These are phyloP conservation scores for Fusarium sp. DNA, from an alignment of 2,329 filamentous ascomycete genomes.

Conservation along the genomic window DNA sequence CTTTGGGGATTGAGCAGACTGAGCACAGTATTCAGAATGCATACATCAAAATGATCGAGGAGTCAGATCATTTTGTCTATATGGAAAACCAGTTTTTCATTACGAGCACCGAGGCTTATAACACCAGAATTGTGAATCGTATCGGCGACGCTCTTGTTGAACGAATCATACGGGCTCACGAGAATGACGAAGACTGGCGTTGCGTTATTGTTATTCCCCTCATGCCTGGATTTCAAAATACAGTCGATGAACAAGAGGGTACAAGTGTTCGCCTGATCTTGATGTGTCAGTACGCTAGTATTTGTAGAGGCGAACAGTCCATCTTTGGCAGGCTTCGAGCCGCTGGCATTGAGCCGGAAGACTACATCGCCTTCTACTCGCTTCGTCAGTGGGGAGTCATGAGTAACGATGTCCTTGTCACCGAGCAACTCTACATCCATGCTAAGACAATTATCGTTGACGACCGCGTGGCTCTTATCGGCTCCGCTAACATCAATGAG, in stretches of 20 bases:
- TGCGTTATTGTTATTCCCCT: constrained; percentile 90
- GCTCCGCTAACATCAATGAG: constrained; percentile 98
- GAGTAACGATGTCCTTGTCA: constrained; percentile 83
- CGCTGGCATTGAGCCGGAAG: constrained; percentile 86
- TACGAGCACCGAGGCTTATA: constrained; percentile 88
- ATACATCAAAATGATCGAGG: constrained; percentile 92
- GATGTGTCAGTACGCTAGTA: constrained; percentile 96
- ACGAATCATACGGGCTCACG: constrained; percentile 84
- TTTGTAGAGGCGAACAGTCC: constrained; percentile 89
- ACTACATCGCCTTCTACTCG: constrained; percentile 96
- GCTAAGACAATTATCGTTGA: constrained; percentile 97
- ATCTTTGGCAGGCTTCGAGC: constrained; percentile 88
- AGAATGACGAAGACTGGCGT: constrained; percentile 89
- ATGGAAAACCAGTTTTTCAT: constrained; percentile 99
- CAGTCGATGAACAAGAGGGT: constrained; percentile 91
- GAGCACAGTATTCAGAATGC: constrained; percentile 97
- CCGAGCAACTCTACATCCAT: constrained; percentile 97
- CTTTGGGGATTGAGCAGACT: constrained; percentile 84
- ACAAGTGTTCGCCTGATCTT: constrained; percentile 95
- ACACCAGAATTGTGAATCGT: constrained; percentile 86
- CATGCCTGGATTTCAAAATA: constrained; percentile 99
- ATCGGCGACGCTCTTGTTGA: constrained; percentile 96
- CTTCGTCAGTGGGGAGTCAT: constrained; percentile 93
- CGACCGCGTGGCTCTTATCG: constrained; percentile 91
- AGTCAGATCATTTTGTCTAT: constrained; percentile 96